Base-by-base conservation (phyloP, 148 eudicot species). In the Talinum fruticosum region DNA sequence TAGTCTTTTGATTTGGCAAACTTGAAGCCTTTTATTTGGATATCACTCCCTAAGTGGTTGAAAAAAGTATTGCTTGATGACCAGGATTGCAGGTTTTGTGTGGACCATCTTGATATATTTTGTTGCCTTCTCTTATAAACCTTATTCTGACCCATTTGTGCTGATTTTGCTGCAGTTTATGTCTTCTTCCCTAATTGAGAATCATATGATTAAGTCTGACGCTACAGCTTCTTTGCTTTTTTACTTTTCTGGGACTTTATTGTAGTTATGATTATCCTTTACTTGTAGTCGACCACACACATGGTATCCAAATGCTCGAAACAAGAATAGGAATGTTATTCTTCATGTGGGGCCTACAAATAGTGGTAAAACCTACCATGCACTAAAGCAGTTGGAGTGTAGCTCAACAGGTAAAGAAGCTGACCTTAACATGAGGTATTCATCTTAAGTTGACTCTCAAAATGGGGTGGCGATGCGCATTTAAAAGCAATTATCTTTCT, bases 261-360 rank as follows among this genome's bases (percentile, higher is more conserved):
- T 45, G 34, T 38, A 65, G 8, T 61, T 73, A 70, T 37, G 26
- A 2, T 59, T 2, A 29, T 32, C 14, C 29, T 72, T 69, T 41
- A 26, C 74, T 72, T 83, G 72, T 76, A 96, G 99, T 73, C 85
- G 86, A 71, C 99, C 99, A 69, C 97, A 96, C 79, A 88, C 97
- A 78, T 96, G 99, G 99, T 96, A 91, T 76, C 99, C 97, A 72
- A 77, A 38, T 82, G 99, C 99, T 80, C 94, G 97, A 72, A 89
- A 78, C 76, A 93, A 93, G 86, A 87, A 76, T 23, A 80, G 99
- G 72, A 89, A 85, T 83, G 84, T 96, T 62, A 71, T 85, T 83
- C 88, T 96, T 70, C 99, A 96, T 72, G 93, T 96, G 61, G 99
- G 99, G 72, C 97, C 97, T 69, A 96, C 99, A 82, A 96, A 96